Conservation (phyloP, 129 eudicot genomes). For the Centrapalus pauciflorus region DNA sequence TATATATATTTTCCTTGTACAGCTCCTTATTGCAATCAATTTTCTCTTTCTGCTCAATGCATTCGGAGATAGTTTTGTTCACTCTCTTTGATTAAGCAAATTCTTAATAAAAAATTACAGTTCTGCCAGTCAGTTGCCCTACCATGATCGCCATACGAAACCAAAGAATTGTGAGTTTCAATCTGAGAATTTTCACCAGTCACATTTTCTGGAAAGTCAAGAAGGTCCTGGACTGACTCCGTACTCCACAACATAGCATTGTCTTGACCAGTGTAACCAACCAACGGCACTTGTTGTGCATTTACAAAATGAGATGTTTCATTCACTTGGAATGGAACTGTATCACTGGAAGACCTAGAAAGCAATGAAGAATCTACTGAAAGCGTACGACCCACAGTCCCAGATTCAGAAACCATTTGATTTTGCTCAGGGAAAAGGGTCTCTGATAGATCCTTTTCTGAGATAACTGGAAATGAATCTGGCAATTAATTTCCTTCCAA, state of each 20-base stretch:
- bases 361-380: slow-evolving; percentile 29
- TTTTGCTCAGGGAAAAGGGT: slow-evolving; percentile 21
- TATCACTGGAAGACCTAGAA: slow-evolving; percentile 36
- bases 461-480: slow-evolving; percentile 34
- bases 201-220: slow-evolving; percentile 35
- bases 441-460: slow-evolving; percentile 30
- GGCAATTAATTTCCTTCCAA: slow-evolving; percentile 35
- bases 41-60: too few relatives aligned
- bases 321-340: slow-evolving; percentile 31
- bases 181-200: slow-evolving; percentile 33
- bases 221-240: too few relatives aligned
- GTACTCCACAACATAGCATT: slow-evolving; percentile 47
- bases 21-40: too few relatives aligned
- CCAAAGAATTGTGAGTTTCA: slow-evolving; percentile 26
- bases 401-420: slow-evolving; percentile 25
- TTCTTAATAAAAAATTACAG: too few relatives aligned
- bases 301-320: slow-evolving; percentile 24
- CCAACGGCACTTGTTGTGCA: slow-evolving; percentile 21
- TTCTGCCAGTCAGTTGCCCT: slow-evolving; percentile 40
- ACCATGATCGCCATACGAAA: slow-evolving; percentile 31
- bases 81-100: too few relatives aligned
- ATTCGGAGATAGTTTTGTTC: too few relatives aligned
- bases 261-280: slow-evolving; percentile 31
- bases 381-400: slow-evolving; percentile 19
- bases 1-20: too few relatives aligned